Evolutionary conservation across 192 early-diverging fungal species (phyloP).

Genomic region (Globomyces pollinis-pini): DNA sequence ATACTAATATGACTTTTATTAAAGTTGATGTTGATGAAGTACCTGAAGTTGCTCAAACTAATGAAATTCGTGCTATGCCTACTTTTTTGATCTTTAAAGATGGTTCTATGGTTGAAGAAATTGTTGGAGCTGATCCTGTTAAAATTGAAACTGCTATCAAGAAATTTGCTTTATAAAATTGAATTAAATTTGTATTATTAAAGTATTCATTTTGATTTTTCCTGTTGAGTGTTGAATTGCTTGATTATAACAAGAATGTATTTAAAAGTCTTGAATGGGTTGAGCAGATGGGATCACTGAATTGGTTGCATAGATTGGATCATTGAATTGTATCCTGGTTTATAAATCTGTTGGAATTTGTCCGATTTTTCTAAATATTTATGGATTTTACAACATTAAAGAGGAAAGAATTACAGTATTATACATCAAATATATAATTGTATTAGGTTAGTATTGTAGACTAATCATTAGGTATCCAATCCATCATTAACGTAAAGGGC

Average conservation of each 20-base stretch:
- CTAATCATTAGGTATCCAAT: no score
- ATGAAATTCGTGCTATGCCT: constrained; percentile 60
- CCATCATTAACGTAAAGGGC: neutral
- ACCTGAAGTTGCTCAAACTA: constrained; percentile 36
- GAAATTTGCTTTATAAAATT: constrained; percentile 23
- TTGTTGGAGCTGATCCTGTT: constrained; percentile 71
- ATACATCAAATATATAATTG: no score
- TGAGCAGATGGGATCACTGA: no score
- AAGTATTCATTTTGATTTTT: neutral
- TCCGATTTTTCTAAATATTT: no score
- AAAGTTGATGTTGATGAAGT: constrained; percentile 53
- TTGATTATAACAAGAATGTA: no score
- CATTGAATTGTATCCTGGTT: no score
- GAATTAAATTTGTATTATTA: neutral
- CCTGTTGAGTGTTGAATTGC: no score
- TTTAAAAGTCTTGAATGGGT: no score
- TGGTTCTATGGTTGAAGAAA: constrained; percentile 64
- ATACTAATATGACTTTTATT: constrained; percentile 32
- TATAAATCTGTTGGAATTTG: no score
- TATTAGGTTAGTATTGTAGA: no score
- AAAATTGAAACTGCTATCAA: constrained; percentile 64
- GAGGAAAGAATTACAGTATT: constrained; percentile 5
- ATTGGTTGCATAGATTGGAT: no score
- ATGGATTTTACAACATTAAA: constrained; percentile 1
- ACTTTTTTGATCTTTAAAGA: constrained; percentile 79